Percentiles rank a stretch among this genome's conserved stretches.
phyloP scores from a whole-genome alignment of 768 basidiomycete species.

The Hemileccinum rubropunctum region DNA sequence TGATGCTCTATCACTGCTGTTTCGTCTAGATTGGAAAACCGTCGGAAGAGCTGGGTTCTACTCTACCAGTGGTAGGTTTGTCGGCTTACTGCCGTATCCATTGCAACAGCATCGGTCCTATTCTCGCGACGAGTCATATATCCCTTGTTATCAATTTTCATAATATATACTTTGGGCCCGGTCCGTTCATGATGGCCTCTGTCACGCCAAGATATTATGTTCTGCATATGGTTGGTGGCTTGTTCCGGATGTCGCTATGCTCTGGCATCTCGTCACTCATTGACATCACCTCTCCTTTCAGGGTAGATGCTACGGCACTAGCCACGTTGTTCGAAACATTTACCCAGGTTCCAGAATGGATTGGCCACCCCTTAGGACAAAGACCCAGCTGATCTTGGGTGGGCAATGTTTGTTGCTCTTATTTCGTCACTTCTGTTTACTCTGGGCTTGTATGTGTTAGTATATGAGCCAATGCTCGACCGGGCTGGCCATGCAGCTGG shows the following conservation, averaged over 20 bases:
- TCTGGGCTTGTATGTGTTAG: conserved; percentile 32
- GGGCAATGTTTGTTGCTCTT: conserved; percentile 4
- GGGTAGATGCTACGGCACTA: neutral
- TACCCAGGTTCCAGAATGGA: conserved; percentile 70
- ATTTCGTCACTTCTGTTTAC: neutral
- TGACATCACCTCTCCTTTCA: neutral
- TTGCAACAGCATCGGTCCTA: too few species aligned
- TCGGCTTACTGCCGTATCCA: neutral
- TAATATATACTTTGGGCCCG: conserved; percentile 8
- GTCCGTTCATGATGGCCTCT: conserved; percentile 10
- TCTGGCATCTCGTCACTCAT: neutral
- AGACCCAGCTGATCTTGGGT: conserved; percentile 79
- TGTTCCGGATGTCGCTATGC: neutral
- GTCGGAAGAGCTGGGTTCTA: conserved; percentile 66
- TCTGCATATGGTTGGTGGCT: conserved; percentile 13
- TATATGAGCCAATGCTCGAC: conserved; percentile 81
- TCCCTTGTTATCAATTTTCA: neutral
- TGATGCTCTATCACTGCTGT: neutral
- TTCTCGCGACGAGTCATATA: too few species aligned
- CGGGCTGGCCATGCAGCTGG: conserved; percentile 75
- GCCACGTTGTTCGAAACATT: conserved; percentile 44
- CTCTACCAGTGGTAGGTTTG: conserved; percentile 77
- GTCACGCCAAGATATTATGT: conserved; percentile 12
- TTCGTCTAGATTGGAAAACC: conserved; percentile 80
- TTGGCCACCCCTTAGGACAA: conserved; percentile 57